These are phyloP conservation scores for Pseudohalonectria lignicola DNA, from an alignment of 2,329 filamentous ascomycete genomes.

Conservation along the genomic window DNA sequence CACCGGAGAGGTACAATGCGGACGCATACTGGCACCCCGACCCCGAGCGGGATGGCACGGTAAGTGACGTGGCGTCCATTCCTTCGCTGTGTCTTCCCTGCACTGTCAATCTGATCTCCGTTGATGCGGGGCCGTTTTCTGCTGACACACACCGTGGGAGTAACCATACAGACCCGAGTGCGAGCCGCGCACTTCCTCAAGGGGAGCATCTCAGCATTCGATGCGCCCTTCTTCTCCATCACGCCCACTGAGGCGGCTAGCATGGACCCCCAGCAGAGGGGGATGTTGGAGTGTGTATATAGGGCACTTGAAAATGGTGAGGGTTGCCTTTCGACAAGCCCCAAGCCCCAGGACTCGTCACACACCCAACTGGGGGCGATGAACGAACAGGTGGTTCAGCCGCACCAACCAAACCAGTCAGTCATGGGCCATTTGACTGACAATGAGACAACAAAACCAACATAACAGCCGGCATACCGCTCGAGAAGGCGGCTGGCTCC, in stretches of 20 bases:
- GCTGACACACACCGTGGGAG: too few species aligned
- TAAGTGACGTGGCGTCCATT: too few species aligned
- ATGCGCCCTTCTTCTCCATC: slow-evolving; percentile 59
- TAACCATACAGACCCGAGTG: slow-evolving; percentile 1
- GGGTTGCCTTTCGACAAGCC: neutral
- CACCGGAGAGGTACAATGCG: slow-evolving; percentile 16
- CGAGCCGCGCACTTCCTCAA: slow-evolving; percentile 4
- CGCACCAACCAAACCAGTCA: too few species aligned
- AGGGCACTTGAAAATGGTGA: slow-evolving; percentile 49
- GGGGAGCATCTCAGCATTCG: slow-evolving; percentile 27
- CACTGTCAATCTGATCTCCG: too few species aligned
- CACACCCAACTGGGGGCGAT: neutral
- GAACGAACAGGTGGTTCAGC: neutral
- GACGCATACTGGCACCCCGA: slow-evolving; percentile 19
- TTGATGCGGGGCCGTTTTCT: too few species aligned
- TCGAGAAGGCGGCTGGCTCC: neutral
- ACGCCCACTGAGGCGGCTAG: slow-evolving; percentile 54
- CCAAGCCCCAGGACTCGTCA: neutral
- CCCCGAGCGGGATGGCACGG: slow-evolving; percentile 13
- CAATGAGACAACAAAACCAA: too few species aligned
- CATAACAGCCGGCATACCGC: neutral
- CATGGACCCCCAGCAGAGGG: slow-evolving; percentile 54
- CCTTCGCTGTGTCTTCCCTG: neutral
- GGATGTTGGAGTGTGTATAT: slow-evolving; percentile 51
- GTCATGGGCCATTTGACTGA: too few species aligned